phyloP scores from a whole-genome alignment of 148 eudicot species.

The Camellia japonica region DNA sequence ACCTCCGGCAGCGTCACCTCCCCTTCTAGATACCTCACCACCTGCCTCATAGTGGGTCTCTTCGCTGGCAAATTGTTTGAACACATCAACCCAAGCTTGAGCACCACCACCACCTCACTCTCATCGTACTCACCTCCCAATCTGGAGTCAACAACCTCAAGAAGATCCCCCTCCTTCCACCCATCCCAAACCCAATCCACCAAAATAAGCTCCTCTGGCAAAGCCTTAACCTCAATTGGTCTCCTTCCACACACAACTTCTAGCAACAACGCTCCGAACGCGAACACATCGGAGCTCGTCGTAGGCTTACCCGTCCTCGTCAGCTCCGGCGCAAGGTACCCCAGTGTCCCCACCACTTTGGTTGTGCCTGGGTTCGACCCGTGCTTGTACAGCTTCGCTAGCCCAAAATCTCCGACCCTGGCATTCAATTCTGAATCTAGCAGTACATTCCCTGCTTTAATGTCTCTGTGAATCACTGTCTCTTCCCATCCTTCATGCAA shows the following conservation, averaged over 20 bases:
- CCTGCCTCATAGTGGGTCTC: constrained; percentile 22
- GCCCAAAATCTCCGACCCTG: constrained; percentile 15
- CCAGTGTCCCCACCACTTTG: background rate
- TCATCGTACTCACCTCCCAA: constrained; percentile 18
- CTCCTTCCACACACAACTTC: constrained; percentile 19
- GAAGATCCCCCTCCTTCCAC: constrained; percentile 7
- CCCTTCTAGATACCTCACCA: constrained; percentile 16
- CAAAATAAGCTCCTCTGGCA: constrained; percentile 12
- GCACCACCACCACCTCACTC: constrained; percentile 7
- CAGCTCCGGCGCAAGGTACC: too few species aligned
- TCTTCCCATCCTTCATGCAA: constrained; percentile 22
- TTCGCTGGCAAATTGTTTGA: background rate
- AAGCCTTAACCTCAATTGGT: constrained; percentile 14
- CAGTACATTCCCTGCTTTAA: constrained; percentile 11
- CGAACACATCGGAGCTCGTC: constrained; percentile 15
- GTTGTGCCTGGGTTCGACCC: constrained; percentile 23
- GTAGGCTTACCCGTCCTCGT: background rate
- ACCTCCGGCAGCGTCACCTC: constrained; percentile 6
- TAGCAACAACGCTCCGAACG: constrained; percentile 18
- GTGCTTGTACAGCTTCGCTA: constrained; percentile 16
- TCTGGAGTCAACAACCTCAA: constrained; percentile 15
- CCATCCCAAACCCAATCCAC: constrained; percentile 19
- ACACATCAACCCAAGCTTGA: constrained; percentile 17
- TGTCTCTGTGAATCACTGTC: constrained; percentile 7
- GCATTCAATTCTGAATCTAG: constrained; percentile 12